Conservation (phyloP, 495 filamentous ascomycete species). For the Penicillium odoratum region DNA sequence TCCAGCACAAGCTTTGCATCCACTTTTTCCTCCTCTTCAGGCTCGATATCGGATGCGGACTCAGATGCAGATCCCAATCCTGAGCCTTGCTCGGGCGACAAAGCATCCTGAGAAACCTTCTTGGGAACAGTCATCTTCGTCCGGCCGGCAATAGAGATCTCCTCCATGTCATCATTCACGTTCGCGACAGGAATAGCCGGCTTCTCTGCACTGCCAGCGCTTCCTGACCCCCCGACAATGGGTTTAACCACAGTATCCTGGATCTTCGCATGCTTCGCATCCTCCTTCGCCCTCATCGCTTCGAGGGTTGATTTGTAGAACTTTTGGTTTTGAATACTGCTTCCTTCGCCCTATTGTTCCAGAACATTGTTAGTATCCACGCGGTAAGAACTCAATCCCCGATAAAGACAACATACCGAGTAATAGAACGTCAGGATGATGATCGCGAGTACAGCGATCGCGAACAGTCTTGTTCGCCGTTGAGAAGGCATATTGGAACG, state of each 20-base stretch:
- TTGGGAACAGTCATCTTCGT: slow-evolving; percentile 58
- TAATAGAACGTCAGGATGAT: slow-evolving; percentile 64
- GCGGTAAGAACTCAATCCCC: not conserved
- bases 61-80: not conserved
- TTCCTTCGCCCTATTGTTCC: slow-evolving; percentile 38
- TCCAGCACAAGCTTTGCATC: slow-evolving; percentile 62
- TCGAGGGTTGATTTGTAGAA: slow-evolving; percentile 52
- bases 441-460: slow-evolving; percentile 53
- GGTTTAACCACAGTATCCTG: slow-evolving; percentile 38
- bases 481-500: slow-evolving; percentile 64
- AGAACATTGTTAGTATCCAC: not conserved
- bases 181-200: slow-evolving; percentile 43
- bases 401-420: slow-evolving; percentile 40
- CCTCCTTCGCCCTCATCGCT: slow-evolving; percentile 45
- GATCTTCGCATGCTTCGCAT: slow-evolving; percentile 31
- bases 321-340: slow-evolving; percentile 45
- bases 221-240: slow-evolving; percentile 28
- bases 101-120: slow-evolving; percentile 17
- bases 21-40: slow-evolving; percentile 22
- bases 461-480: slow-evolving; percentile 62
- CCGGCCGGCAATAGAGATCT: slow-evolving; percentile 63
- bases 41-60: slow-evolving; percentile 13
- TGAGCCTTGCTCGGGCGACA: not conserved
- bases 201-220: slow-evolving; percentile 50
- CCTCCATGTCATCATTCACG: slow-evolving; percentile 31